These are phyloP conservation scores for Diaporthe caulivora DNA, from an alignment of 2,329 filamentous ascomycete genomes.

Conservation along the genomic window DNA sequence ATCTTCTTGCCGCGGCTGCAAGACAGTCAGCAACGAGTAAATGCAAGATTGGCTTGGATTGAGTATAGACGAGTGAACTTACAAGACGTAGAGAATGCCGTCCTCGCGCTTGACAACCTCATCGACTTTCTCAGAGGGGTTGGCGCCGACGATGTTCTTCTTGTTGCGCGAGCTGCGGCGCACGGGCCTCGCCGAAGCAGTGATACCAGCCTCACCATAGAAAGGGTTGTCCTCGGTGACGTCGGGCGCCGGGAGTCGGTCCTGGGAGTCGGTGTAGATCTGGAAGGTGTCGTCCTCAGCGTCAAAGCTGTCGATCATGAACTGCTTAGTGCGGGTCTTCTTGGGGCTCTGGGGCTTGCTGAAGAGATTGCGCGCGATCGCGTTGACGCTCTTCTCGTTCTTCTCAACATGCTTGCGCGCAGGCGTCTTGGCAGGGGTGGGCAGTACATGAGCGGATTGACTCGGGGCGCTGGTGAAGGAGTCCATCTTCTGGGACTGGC, in stretches of 20 bases:
- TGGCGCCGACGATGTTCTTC: slow-evolving; percentile 68
- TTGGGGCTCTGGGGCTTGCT: slow-evolving; percentile 63
- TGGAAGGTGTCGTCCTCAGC: slow-evolving; percentile 66
- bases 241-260: slow-evolving; percentile 78
- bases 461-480: slow-evolving; percentile 45
- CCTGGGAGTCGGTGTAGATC: slow-evolving; percentile 85
- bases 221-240: slow-evolving; percentile 80
- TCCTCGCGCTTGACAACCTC: slow-evolving; percentile 75
- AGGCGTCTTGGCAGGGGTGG: slow-evolving; percentile 84
- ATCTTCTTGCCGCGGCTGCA: slow-evolving; percentile 82
- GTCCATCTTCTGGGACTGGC: slow-evolving; percentile 46
- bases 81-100: slow-evolving; percentile 84
- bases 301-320: slow-evolving; percentile 70
- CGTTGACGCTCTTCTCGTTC: slow-evolving; percentile 62
- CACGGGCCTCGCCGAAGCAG: slow-evolving; percentile 56
- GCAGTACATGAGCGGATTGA: slow-evolving; percentile 65
- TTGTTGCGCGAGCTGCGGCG: slow-evolving; percentile 66
- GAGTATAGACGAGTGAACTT: slow-evolving; percentile 56
- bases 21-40: slow-evolving; percentile 24
- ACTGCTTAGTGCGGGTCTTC: slow-evolving; percentile 70
- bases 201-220: slow-evolving; percentile 60
- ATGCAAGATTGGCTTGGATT: background rate
- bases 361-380: slow-evolving; percentile 73
- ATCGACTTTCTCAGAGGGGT: slow-evolving; percentile 67
- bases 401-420: slow-evolving; percentile 69